Percentiles rank a stretch among this genome's conserved stretches.
Conservation (phyloP, 2,329 filamentous ascomycete species). For the Grosmannia clavigera region DNA sequence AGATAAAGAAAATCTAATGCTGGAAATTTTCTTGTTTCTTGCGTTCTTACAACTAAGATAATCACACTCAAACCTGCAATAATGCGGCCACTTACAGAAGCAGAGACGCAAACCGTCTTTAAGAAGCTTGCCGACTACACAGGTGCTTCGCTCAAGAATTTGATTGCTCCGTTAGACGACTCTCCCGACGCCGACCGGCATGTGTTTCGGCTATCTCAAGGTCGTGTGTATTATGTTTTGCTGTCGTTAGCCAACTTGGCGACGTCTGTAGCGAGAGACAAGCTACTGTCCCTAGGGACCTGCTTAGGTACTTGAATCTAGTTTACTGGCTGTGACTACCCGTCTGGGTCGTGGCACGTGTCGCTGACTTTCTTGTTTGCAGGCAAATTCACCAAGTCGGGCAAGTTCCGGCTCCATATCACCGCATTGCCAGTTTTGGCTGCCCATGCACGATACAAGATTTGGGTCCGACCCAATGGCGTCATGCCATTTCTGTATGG, state of each 20-base stretch:
- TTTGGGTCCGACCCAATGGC: conserved; percentile 93
- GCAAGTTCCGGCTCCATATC: conserved; percentile 90
- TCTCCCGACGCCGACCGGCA: conserved; percentile 60
- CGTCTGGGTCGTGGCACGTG: not conserved
- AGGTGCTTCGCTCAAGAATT: conserved; percentile 70
- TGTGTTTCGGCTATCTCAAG: conserved; percentile 67
- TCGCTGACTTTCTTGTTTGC: not conserved
- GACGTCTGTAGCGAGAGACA: conserved; percentile 69
- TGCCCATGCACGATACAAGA: conserved; percentile 86
- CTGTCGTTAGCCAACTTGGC: conserved; percentile 85
- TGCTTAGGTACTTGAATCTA: conserved; percentile 47
- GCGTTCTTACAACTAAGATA: not conserved
- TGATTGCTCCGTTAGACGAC: conserved; percentile 63
- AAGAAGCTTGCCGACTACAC: conserved; percentile 91
- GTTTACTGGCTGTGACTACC: not conserved
- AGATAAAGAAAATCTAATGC: not conserved
- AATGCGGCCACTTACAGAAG: conserved; percentile 16
- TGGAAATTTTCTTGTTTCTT: not conserved
- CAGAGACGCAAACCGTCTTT: conserved; percentile 51
- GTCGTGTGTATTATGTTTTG: conserved; percentile 83
- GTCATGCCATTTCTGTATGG: conserved; percentile 98
- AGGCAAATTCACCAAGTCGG: conserved; percentile 94
- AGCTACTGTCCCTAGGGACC: conserved; percentile 75
- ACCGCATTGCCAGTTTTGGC: conserved; percentile 78
- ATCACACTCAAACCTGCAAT: not conserved